phyloP scores from a whole-genome alignment of 139 green algal genomes.

The Volvox africanus region DNA sequence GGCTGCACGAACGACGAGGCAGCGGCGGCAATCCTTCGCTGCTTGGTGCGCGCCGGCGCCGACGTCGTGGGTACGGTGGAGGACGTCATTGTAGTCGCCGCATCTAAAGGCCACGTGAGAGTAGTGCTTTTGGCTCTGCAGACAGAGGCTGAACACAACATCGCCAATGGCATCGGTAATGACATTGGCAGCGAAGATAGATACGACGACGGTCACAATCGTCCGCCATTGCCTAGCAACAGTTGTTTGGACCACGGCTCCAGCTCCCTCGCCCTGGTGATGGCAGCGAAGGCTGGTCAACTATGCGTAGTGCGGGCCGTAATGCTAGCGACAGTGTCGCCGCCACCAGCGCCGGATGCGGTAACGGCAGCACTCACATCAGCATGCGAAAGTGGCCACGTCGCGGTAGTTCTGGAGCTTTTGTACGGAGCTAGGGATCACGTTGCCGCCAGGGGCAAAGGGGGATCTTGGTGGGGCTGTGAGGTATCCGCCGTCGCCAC shows the following conservation, averaged over 20 bases:
- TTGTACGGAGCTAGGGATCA: neutral
- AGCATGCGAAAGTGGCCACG: neutral
- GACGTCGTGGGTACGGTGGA: neutral
- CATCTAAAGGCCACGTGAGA: neutral
- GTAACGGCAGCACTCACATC: neutral
- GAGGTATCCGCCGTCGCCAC: neutral
- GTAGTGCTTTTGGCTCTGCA: neutral
- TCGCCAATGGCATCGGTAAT: neutral
- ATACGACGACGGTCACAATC: neutral
- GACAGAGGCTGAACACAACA: neutral
- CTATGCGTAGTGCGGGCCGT: neutral
- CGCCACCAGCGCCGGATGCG: neutral
- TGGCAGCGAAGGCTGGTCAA: neutral
- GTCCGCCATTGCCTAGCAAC: neutral
- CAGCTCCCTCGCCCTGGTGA: neutral
- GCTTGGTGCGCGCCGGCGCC: neutral
- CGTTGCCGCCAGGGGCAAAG: neutral
- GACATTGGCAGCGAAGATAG: neutral
- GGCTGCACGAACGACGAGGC: neutral
- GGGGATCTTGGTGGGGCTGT: too few relatives aligned
- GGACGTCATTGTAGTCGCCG: neutral
- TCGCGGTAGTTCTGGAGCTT: neutral
- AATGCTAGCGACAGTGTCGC: neutral
- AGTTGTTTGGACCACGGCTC: neutral
- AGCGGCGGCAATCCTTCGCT: neutral